Base-by-base conservation (phyloP, 1,139 yeast genomes). In the Nakaseomyces sp. region DNA sequence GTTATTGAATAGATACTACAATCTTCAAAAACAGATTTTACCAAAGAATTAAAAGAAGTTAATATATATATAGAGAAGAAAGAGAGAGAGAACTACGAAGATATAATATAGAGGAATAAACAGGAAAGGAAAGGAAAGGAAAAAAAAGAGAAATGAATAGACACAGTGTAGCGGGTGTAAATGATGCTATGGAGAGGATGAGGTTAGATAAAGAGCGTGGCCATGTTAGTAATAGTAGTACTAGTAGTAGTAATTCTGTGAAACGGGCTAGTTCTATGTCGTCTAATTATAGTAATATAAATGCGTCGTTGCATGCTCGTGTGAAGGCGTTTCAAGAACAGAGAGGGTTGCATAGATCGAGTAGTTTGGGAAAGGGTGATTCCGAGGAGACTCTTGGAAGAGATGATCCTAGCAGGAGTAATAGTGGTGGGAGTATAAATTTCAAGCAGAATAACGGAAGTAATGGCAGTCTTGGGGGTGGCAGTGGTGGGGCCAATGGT, bases 271-370 rank as follows among this genome's bases (percentile, higher is more conserved):
- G 53, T 5, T 52, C 57, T 15, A 50, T 61, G 16, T 56, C 62
- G 4, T 51, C 61, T 25, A 55, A 58, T 32, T 58, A 60, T 45
- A 57, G 52, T 42, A 63, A 64, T 46, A 65, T 68, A 44, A 81
- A 74, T 58, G 78, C 85, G 12, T 86, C 79, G 50, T 72, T 82
- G 44, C 91, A 82, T 62, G 93, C 91, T 1, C 69, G 87, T 50
- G 70, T 84, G 41, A 65, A 81, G 63, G 89, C 89, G 0, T 81
- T 82, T 53, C 91, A 82, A 58, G 83, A 79, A 51, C 77, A 76
- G 56, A 68, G 87, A 50, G 69, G 74, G 24, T 68, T 69, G 47
- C 67, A 66, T 37, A 57, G 67, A 33, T 52, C 61, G 43, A 48
- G 15, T 40, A 41, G 41, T 52, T 39, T 32, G 10, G 45, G 43